phyloP scores from a whole-genome alignment of 805 yeast species.

The Metschnikowia koreensis region DNA sequence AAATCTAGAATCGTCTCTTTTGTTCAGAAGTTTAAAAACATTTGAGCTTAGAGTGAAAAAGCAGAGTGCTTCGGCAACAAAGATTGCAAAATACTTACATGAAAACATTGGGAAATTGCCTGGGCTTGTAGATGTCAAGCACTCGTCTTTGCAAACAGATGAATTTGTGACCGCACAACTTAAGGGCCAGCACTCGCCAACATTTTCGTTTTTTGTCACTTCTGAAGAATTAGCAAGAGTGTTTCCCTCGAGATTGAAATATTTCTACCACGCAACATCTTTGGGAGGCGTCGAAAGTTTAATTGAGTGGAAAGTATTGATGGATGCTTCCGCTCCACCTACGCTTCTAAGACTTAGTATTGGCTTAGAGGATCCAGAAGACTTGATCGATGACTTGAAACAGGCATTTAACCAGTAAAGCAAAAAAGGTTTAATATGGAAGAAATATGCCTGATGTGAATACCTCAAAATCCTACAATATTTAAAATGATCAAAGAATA shows the following conservation, averaged over 20 bases:
- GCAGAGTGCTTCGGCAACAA: slow-evolving; percentile 63
- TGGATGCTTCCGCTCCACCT: slow-evolving; percentile 52
- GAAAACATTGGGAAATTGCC: slow-evolving; percentile 50
- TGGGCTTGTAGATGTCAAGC: slow-evolving; percentile 53
- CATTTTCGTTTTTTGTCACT: slow-evolving; percentile 61
- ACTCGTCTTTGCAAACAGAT: slow-evolving; percentile 77
- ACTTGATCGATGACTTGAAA: slow-evolving; percentile 70
- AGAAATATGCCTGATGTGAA: background rate
- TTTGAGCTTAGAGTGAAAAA: slow-evolving; percentile 65
- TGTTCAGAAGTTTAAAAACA: slow-evolving; percentile 79
- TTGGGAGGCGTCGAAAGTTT: slow-evolving; percentile 90
- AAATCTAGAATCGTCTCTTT: slow-evolving; percentile 69
- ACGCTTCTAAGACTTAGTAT: slow-evolving; percentile 69
- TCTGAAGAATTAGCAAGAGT: slow-evolving; percentile 53
- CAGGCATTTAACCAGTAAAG: slow-evolving; percentile 39
- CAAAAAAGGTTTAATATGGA: background rate
- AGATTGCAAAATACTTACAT: slow-evolving; percentile 56
- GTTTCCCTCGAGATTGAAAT: slow-evolving; percentile 63
- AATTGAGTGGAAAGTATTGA: slow-evolving; percentile 72
- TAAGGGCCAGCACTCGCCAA: slow-evolving; percentile 65
- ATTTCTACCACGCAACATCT: slow-evolving; percentile 88
- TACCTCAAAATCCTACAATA: no score
- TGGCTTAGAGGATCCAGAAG: slow-evolving; percentile 76
- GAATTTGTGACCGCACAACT: slow-evolving; percentile 63
- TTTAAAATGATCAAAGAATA: no score